Evolutionary conservation across 2,329 filamentous ascomycete species (phyloP), one percentile per base, ranked within the genome.

Genomic region (Coniochaeta sp.): DNA sequence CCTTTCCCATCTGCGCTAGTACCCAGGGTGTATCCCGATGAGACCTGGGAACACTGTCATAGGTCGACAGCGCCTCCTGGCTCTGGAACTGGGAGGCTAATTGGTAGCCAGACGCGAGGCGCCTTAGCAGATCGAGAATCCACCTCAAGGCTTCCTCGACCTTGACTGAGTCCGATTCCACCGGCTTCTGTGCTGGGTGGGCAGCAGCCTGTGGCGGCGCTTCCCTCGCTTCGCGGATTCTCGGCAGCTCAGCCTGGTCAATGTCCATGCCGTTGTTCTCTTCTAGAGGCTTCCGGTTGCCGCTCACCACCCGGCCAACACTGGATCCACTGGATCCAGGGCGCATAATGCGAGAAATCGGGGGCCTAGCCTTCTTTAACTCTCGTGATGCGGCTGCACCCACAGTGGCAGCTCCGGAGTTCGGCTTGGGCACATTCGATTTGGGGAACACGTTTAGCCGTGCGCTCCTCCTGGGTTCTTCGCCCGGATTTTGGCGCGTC

Each of bases 11-110:
- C 63, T 95, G 90, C 6, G 91, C 86, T 52, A 96, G 77, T 13
- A 96, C 90, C 89, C 91, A 97, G 1, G 94, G 89, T 1, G 92
- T 96, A 56, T 96, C 91, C 59, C 89, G 84, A 61, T 97, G 92
- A 5, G 76, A 71, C 27, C 81, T 73, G 1, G 89, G 85, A 18
- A 99, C 73, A 0, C 82, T 78, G 54, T 78, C 78, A 65, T 92
- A 91, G 3, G 83, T 77, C 55, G 87, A 81, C 46, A 96, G 72
- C 2, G 94, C 88, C 54, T 94, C 85, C 20, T 81, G 74, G 58
- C 89, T 89, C 59, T 87, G 85, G 64, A 90, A 99, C 48, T 86
- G 86, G 13, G 86, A 86, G 46, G 95, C 74, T 6, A 85, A 78
- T 59, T 87, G 85, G 67, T 92, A 95, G 0, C 88, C 92, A 26